Conservation (phyloP, 805 yeast genomes). For the Cyberlindnera xylosilytica region DNA sequence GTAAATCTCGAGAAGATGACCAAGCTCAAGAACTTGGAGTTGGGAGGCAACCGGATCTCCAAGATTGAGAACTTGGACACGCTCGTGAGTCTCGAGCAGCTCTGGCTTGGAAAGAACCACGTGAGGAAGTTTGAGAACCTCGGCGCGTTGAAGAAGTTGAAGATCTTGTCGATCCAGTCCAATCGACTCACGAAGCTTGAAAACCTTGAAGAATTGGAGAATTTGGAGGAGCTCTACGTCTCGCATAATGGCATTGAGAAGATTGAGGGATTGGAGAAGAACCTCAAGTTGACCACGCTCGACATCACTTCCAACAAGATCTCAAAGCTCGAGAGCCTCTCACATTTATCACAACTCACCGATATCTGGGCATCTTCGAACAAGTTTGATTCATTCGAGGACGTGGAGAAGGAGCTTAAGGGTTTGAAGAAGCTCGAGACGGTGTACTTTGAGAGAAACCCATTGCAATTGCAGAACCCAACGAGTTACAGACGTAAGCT, state of each 20-base stretch:
- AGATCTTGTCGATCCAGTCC: slow-evolving; percentile 83
- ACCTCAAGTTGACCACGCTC: slow-evolving; percentile 61
- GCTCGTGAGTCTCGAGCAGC: slow-evolving; percentile 58
- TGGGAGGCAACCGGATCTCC: slow-evolving; percentile 83
- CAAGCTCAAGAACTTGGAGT: slow-evolving; percentile 66
- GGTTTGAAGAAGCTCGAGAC: slow-evolving; percentile 68
- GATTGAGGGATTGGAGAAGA: slow-evolving; percentile 75
- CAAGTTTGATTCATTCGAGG: slow-evolving; percentile 61
- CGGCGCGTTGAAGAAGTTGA: slow-evolving; percentile 53
- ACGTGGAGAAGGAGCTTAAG: slow-evolving; percentile 64
- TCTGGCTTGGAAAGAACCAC: slow-evolving; percentile 92
- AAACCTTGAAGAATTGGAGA: slow-evolving; percentile 68
- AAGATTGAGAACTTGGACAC: slow-evolving; percentile 54
- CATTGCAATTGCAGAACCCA: slow-evolving; percentile 69
- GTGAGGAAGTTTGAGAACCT: slow-evolving; percentile 66
- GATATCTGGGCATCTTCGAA: slow-evolving; percentile 95
- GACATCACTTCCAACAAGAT: slow-evolving; percentile 82
- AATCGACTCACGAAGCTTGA: slow-evolving; percentile 76
- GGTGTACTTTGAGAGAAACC: slow-evolving; percentile 92
- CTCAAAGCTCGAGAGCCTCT: slow-evolving; percentile 55
- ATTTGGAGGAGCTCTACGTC: slow-evolving; percentile 81
- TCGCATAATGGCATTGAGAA: slow-evolving; percentile 77
- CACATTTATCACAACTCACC: slow-evolving; percentile 67
- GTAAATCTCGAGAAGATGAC: slow-evolving; percentile 57
- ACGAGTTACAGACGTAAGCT: slow-evolving; percentile 85